Evolutionary conservation across 2,329 filamentous ascomycete genomes (phyloP).

Genomic region (Epicoccum nigrum): DNA sequence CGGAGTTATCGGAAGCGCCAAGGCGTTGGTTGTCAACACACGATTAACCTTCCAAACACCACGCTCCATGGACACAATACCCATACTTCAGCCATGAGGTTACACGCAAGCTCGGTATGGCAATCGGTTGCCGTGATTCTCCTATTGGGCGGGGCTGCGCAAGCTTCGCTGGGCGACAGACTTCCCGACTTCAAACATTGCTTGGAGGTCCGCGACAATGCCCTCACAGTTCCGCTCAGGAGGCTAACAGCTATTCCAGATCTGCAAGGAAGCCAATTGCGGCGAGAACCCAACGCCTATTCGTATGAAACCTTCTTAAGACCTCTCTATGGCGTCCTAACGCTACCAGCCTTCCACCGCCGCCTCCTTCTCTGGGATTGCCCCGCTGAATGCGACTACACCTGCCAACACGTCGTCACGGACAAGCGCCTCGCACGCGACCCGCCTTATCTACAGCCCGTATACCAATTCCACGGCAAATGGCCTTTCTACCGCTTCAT

Average conservation of each 20-base stretch:
- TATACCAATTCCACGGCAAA: slow-evolving; percentile 97
- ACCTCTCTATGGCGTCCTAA: not conserved
- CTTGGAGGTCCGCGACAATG: slow-evolving; percentile 68
- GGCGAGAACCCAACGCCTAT: slow-evolving; percentile 66
- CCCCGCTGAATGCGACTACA: slow-evolving; percentile 93
- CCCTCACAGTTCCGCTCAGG: not conserved
- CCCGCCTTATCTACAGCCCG: slow-evolving; percentile 66
- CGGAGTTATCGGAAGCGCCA: slow-evolving; percentile 14
- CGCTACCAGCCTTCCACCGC: slow-evolving; percentile 72
- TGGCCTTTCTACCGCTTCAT: slow-evolving; percentile 94
- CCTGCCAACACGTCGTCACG: slow-evolving; percentile 93
- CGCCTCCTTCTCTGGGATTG: slow-evolving; percentile 92
- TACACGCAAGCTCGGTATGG: slow-evolving; percentile 32
- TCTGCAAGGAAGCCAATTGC: slow-evolving; percentile 84
- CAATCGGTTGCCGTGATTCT: slow-evolving; percentile 30
- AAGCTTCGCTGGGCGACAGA: slow-evolving; percentile 81
- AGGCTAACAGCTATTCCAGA: slow-evolving; percentile 56
- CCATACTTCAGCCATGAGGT: slow-evolving; percentile 33
- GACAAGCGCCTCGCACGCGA: slow-evolving; percentile 68
- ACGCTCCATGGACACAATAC: slow-evolving; percentile 20
- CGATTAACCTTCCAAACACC: slow-evolving; percentile 19
- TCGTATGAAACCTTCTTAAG: slow-evolving; percentile 61
- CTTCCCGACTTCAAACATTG: slow-evolving; percentile 88
- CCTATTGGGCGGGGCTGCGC: slow-evolving; percentile 46
- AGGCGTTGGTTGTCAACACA: slow-evolving; percentile 17